A percentile compares a stretch with the other conserved stretches of the same genome.
Conservation (phyloP, 2,329 filamentous ascomycete genomes). For the Aureobasidium sp. region DNA sequence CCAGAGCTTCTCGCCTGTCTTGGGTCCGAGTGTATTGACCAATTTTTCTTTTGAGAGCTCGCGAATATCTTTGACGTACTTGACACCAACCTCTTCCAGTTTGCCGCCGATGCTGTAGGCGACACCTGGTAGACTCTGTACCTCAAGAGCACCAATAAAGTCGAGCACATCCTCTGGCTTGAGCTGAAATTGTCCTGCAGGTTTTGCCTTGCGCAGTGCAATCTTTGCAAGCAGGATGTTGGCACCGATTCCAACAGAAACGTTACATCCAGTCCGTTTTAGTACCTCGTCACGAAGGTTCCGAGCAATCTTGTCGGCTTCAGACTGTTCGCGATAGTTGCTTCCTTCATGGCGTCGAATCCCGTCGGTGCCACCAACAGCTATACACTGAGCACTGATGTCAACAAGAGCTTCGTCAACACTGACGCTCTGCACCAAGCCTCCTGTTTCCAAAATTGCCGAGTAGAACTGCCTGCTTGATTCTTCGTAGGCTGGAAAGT, state of each 20-base stretch:
- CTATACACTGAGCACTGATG: constrained; percentile 63
- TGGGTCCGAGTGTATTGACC: constrained; percentile 69
- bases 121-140: constrained; percentile 83
- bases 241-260: constrained; percentile 84
- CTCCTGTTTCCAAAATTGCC: constrained; percentile 69
- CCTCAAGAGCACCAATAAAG: constrained; percentile 69
- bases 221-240: constrained; percentile 91
- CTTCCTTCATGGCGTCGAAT: constrained; percentile 58
- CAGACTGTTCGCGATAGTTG: constrained; percentile 70
- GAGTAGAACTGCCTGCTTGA: constrained; percentile 85
- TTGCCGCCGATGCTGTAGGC: constrained; percentile 82
- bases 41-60: constrained; percentile 70
- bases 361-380: constrained; percentile 60
- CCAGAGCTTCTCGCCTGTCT: constrained; percentile 85
- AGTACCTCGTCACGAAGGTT: constrained; percentile 64
- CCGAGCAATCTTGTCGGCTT: constrained; percentile 64
- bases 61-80: constrained; percentile 74
- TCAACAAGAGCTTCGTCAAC: constrained; percentile 93
- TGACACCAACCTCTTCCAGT: constrained; percentile 78
- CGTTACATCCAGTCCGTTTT: constrained; percentile 69
- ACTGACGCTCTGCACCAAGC: constrained; percentile 89
- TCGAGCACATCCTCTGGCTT: constrained; percentile 71
- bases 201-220: constrained; percentile 84
- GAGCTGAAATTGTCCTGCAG: constrained; percentile 84
- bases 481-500: constrained; percentile 90